These are phyloP conservation scores for Fusarium brachygibbosum DNA, from an alignment of 2,329 filamentous ascomycete species.

Conservation along the genomic window DNA sequence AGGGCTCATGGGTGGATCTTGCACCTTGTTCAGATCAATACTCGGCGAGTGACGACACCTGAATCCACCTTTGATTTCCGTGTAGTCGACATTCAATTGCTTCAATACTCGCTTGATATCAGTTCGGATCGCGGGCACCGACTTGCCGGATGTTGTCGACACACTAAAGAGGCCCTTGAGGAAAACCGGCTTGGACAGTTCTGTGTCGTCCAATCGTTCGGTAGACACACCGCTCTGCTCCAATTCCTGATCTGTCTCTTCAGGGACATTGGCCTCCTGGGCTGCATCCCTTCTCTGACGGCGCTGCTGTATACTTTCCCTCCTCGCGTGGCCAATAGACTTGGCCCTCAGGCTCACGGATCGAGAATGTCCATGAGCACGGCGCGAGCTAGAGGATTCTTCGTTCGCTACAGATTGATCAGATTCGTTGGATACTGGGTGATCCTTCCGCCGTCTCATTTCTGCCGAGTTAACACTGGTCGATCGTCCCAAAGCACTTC, in stretches of 20 bases:
- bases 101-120: slow-evolving; percentile 93
- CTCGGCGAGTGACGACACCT: slow-evolving; percentile 89
- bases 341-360: slow-evolving; percentile 81
- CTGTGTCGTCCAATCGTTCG: slow-evolving; percentile 74
- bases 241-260: slow-evolving; percentile 89
- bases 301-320: slow-evolving; percentile 92
- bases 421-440: slow-evolving; percentile 81
- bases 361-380: slow-evolving; percentile 65
- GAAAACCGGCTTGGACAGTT: slow-evolving; percentile 92
- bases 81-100: slow-evolving; percentile 89
- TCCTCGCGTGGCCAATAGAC: slow-evolving; percentile 87
- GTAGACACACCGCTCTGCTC: slow-evolving; percentile 72
- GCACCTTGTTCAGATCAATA: slow-evolving; percentile 83
- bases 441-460: slow-evolving; percentile 78
- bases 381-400: slow-evolving; percentile 65
- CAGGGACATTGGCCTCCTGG: slow-evolving; percentile 82
- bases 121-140: slow-evolving; percentile 83
- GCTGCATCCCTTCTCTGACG: slow-evolving; percentile 79
- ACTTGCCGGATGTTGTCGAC: slow-evolving; percentile 93
- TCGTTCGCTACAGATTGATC: slow-evolving; percentile 77
- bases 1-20: slow-evolving; percentile 73
- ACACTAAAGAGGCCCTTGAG: slow-evolving; percentile 98
- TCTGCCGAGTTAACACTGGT: slow-evolving; percentile 94
- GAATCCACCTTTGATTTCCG: slow-evolving; percentile 94
- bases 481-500: slow-evolving; percentile 80